These are phyloP conservation scores for Penicillium sp. DNA, from an alignment of 2,329 filamentous ascomycete species.

Conservation along the genomic window DNA sequence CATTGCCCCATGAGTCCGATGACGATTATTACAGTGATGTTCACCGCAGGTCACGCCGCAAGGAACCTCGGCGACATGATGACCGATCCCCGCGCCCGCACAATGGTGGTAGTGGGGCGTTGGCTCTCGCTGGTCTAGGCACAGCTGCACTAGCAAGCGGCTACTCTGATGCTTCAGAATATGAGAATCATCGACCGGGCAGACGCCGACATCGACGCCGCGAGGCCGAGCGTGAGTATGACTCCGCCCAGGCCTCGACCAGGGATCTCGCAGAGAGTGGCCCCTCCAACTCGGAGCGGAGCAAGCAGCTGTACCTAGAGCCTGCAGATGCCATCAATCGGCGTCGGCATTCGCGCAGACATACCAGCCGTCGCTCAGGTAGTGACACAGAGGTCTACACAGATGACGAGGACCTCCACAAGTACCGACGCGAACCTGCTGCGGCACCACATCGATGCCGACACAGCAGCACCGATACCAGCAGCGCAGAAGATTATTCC, in stretches of 20 bases:
- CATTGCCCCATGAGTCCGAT: constrained; percentile 54
- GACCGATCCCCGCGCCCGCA: constrained; percentile 27
- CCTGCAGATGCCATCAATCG: constrained; percentile 18
- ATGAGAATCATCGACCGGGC: constrained; percentile 28
- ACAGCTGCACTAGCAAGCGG: constrained; percentile 43
- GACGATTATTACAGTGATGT: constrained; percentile 49
- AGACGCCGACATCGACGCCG: constrained; percentile 30
- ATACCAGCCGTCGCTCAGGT: constrained; percentile 28
- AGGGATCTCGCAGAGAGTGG: constrained; percentile 17
- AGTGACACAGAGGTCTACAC: constrained; percentile 36
- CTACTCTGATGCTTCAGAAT: constrained; percentile 40
- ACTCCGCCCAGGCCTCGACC: constrained; percentile 19
- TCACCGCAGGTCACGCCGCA: constrained; percentile 30
- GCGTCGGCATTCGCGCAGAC: constrained; percentile 32
- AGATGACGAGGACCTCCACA: constrained; percentile 41
- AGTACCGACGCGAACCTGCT: constrained; percentile 35
- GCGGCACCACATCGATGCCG: constrained; percentile 28
- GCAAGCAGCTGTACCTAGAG: constrained; percentile 26
- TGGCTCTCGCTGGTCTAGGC: constrained; percentile 37
- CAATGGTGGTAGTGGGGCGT: constrained; percentile 19
- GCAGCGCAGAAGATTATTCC: constrained; percentile 27
- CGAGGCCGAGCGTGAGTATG: constrained; percentile 26
- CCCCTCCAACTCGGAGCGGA: constrained; percentile 12
- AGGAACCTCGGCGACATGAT: constrained; percentile 25
- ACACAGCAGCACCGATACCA: constrained; percentile 34